Evolutionary conservation across 495 filamentous ascomycete species (phyloP).

Genomic region (Xylaria curta): DNA sequence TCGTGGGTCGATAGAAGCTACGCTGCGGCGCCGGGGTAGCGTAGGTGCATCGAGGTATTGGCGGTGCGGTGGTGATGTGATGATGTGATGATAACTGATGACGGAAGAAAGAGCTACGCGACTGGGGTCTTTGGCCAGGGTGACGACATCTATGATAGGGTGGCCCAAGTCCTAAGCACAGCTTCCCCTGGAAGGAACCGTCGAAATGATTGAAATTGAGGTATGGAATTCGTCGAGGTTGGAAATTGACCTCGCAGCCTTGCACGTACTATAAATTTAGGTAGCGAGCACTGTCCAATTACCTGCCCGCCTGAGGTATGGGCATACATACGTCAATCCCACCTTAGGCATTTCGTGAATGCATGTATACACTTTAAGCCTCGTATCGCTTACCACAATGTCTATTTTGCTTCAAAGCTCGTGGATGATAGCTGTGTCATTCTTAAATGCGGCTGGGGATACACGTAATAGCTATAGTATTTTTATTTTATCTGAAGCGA

Average conservation of each 20-base stretch:
- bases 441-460: neutral
- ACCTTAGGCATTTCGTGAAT: too few species aligned
- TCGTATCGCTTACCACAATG: neutral
- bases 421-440: neutral
- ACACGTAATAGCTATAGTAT: neutral
- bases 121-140: neutral
- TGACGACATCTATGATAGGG: conserved; percentile 1
- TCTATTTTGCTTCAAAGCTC: neutral
- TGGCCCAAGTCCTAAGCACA: neutral
- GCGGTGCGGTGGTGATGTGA: neutral
- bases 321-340: too few species aligned
- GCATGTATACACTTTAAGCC: neutral
- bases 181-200: neutral
- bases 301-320: too few species aligned
- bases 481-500: neutral
- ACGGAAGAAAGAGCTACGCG: conserved; percentile 7
- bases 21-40: too few species aligned
- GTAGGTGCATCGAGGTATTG: conserved; percentile 15
- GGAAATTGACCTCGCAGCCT: neutral
- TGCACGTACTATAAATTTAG: conserved; percentile 8
- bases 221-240: neutral
- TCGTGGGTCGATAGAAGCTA: too few species aligned
- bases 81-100: neutral
- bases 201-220: neutral
- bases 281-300: conserved; percentile 3